phyloP scores from a whole-genome alignment of 2,329 filamentous ascomycete species.

The Talaromyces sp. region DNA sequence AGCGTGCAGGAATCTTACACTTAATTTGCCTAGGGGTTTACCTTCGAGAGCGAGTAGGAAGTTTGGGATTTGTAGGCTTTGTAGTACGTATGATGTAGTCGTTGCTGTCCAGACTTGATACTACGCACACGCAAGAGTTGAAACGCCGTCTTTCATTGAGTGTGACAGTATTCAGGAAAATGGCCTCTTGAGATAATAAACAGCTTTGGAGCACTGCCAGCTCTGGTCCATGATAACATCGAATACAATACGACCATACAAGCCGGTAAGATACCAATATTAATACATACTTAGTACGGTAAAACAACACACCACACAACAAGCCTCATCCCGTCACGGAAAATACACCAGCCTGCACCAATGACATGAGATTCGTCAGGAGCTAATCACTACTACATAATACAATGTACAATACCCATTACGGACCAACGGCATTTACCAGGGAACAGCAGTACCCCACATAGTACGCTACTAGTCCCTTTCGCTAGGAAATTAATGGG shows the following conservation, averaged over 20 bases:
- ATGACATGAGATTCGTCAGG: neutral
- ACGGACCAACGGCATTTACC: neutral
- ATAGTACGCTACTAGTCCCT: neutral
- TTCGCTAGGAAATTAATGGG: neutral
- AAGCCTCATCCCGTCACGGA: neutral
- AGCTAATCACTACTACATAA: neutral
- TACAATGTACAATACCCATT: neutral
- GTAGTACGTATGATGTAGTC: too few species aligned
- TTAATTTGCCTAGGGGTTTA: neutral
- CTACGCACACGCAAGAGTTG: too few species aligned
- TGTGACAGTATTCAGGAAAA: too few species aligned
- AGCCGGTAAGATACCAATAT: neutral
- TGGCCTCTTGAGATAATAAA: neutral
- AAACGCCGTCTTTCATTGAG: too few species aligned
- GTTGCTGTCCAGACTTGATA: too few species aligned
- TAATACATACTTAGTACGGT: neutral
- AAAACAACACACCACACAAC: neutral
- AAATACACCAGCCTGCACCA: neutral
- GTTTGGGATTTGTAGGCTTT: neutral
- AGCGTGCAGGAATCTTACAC: constrained; percentile 7
- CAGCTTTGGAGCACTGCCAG: neutral
- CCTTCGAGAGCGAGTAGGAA: neutral
- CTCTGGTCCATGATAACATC: neutral
- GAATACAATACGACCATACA: neutral
- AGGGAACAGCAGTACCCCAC: neutral